Base-by-base conservation (phyloP, 805 yeast species). In the Metschnikowia shivogae region DNA sequence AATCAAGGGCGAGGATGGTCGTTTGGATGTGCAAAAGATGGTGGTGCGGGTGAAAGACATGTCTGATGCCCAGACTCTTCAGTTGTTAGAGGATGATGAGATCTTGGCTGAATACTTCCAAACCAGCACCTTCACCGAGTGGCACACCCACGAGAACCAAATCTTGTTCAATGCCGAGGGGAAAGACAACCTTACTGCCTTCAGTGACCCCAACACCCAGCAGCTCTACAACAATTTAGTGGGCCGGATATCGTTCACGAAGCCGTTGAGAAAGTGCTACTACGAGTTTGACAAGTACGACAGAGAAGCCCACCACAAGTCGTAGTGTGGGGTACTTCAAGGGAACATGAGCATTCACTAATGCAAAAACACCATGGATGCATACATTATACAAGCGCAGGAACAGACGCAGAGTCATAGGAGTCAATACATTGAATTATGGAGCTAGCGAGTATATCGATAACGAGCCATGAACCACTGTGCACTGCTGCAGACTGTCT, bases 61-160 rank as follows among this genome's bases (percentile, higher is more conserved):
- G 59, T 42, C 52, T 9, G 69, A 66, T 39, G 59, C 51, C 30
- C 57, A 64, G 34, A 41, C 53, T 2, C 42, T 58, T 13, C 34
- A 46, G 28, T 52, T 65, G 22, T 48, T 64, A 19, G 45, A 51
- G 9, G 62, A 61, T 34, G 58, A 56, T 6, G 43, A 46, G 33
- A 29, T 58, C 6, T 47, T 58, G 40, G 36, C 43, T 6, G 63
- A 62, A 31, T 62, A 60, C 42, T 57, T 53, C 38, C 47, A 55
- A 20, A 55, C 63, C 12, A 41, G 45, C 14, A 34, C 44, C 10
- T 36, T 43, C 34, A 55, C 58, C 10, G 55, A 48, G 2, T 50
- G 54, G 48, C 64, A 62, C 43, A 26, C 32, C 11, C 34, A 45
- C 12, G 67, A 63, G 39, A 45, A 39, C n/a, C 17, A 27, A 5